These are phyloP conservation scores for Yarrowia porcina DNA, from an alignment of 805 yeast species.

Conservation along the genomic window DNA sequence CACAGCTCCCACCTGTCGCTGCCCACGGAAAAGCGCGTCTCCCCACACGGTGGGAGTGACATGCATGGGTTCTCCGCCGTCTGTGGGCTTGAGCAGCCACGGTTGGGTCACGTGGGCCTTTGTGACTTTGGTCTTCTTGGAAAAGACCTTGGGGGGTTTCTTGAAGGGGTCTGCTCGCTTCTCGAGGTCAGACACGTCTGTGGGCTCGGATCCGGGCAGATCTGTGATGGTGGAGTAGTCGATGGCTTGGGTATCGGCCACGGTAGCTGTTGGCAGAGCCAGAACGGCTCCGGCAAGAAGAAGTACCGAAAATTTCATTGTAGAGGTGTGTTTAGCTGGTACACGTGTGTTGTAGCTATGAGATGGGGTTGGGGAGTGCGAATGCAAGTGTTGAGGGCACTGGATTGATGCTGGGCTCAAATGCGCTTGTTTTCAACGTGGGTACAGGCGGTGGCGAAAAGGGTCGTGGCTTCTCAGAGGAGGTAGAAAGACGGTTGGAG, in stretches of 20 bases:
- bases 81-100: constrained; percentile 17
- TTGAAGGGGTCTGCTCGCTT: constrained; percentile 21
- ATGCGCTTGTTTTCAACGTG: not conserved
- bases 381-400: not conserved
- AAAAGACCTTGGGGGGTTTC: constrained; percentile 12
- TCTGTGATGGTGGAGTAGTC: constrained; percentile 17
- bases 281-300: not conserved
- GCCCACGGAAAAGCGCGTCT: constrained; percentile 59
- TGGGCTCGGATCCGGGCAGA: constrained; percentile 11
- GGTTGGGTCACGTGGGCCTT: constrained; percentile 12
- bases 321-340: not conserved
- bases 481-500: not conserved
- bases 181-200: constrained; percentile 7
- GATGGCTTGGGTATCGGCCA: not conserved
- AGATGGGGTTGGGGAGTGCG: not conserved
- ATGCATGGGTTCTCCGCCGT: constrained; percentile 32
- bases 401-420: not conserved
- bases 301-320: constrained; percentile 10
- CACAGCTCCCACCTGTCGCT: constrained; percentile 49
- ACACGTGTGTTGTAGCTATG: not conserved
- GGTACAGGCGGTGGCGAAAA: not conserved
- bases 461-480: not conserved
- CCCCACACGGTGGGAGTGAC: constrained; percentile 62
- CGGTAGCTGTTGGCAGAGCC: constrained; percentile 13
- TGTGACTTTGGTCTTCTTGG: constrained; percentile 19